Conservation (phyloP, 371 early-diverging fungal species). For the Rhizopus delemar region DNA sequence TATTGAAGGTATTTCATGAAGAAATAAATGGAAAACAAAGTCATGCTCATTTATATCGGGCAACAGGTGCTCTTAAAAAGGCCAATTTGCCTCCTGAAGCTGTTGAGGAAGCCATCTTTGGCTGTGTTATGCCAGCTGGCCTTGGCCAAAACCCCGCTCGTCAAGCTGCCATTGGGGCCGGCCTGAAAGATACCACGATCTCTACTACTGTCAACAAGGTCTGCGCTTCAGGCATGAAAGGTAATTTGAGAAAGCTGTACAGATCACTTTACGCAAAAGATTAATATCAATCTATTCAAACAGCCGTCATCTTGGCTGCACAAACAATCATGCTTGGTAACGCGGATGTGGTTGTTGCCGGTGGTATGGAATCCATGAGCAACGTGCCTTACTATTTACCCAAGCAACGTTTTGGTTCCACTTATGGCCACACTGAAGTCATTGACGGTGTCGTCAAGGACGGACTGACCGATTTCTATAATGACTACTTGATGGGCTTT, state of each 20-base stretch:
- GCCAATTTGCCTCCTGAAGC: conserved; percentile 65
- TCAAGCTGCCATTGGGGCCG: conserved; percentile 92
- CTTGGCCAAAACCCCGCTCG: conserved; percentile 96
- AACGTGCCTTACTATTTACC: conserved; percentile 93
- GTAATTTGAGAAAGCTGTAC: conserved; percentile 28
- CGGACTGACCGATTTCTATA: conserved; percentile 92
- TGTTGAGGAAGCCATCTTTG: conserved; percentile 85
- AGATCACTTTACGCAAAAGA: background rate
- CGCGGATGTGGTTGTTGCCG: conserved; percentile 85
- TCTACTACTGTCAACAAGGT: conserved; percentile 97
- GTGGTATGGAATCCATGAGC: conserved; percentile 97
- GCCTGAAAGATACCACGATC: conserved; percentile 69
- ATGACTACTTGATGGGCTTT: conserved; percentile 87
- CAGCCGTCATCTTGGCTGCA: conserved; percentile 82
- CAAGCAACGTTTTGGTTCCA: conserved; percentile 76
- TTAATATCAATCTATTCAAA: background rate
- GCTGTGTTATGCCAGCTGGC: conserved; percentile 82
- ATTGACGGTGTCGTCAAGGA: conserved; percentile 91
- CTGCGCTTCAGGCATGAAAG: conserved; percentile 96
- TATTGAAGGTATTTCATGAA: conserved; percentile 72
- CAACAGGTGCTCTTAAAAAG: conserved; percentile 71
- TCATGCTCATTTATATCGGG: background rate
- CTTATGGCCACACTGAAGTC: conserved; percentile 83
- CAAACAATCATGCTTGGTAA: conserved; percentile 83
- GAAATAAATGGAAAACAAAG: background rate